phyloP scores from a whole-genome alignment of 1,284 basidiomycete species.

The Cryptococcus sp. region DNA sequence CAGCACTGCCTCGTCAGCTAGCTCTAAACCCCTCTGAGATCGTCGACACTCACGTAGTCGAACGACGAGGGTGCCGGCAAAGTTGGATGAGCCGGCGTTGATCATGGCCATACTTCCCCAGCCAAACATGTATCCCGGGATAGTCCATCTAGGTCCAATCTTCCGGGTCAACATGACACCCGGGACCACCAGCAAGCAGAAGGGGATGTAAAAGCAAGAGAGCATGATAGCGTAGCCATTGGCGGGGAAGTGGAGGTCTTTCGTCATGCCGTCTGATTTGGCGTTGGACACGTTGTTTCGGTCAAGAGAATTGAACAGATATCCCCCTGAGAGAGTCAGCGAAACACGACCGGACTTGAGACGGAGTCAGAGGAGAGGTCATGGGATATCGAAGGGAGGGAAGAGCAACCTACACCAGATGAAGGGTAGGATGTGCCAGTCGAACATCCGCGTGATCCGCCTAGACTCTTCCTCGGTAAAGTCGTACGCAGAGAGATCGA shows the following conservation, averaged over 20 bases:
- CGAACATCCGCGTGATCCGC: slow-evolving; percentile 14
- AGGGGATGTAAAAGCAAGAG: slow-evolving; percentile 20
- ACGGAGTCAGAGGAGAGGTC: not conserved
- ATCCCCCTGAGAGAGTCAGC: not conserved
- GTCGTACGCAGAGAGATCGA: slow-evolving; percentile 12
- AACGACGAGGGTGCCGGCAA: slow-evolving; percentile 16
- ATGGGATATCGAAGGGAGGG: not conserved
- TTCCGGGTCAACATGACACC: slow-evolving; percentile 23
- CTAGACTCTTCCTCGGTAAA: slow-evolving; percentile 17
- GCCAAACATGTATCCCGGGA: slow-evolving; percentile 25
- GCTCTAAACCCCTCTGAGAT: not conserved
- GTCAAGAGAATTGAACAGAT: slow-evolving; percentile 29
- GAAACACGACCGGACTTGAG: not conserved
- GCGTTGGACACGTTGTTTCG: slow-evolving; percentile 33
- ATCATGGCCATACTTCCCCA: slow-evolving; percentile 23
- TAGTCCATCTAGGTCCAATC: slow-evolving; percentile 20
- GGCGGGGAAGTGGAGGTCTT: slow-evolving; percentile 22
- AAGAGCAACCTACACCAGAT: not conserved
- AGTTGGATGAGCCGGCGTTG: slow-evolving; percentile 18
- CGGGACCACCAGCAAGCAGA: slow-evolving; percentile 15
- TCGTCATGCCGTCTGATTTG: slow-evolving; percentile 27
- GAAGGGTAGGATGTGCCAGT: slow-evolving; percentile 9
- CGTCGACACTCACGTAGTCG: slow-evolving; percentile 18
- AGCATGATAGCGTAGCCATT: slow-evolving; percentile 24
- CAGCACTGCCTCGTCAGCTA: slow-evolving; percentile 1